Evolutionary conservation across 352 stramenopile genomes (phyloP).

Genomic region (Globisporangium spinosum): DNA sequence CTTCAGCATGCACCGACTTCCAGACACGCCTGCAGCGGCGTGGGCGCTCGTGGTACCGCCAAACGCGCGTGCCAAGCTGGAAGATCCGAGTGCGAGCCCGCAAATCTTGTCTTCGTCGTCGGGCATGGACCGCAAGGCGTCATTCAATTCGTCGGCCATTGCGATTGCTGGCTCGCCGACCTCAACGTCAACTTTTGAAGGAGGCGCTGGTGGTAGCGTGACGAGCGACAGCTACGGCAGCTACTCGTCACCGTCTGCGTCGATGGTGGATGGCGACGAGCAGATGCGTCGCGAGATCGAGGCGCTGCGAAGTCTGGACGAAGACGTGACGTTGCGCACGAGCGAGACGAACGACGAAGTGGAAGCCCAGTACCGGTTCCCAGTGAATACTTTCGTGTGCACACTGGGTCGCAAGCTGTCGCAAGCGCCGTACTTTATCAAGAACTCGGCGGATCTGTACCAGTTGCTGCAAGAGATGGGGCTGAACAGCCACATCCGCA

Average conservation of each 20-base stretch:
- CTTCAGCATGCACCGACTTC: slow-evolving; percentile 67
- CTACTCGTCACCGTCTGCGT: slow-evolving; percentile 14
- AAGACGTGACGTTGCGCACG: slow-evolving; percentile 20
- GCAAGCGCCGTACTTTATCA: slow-evolving; percentile 84
- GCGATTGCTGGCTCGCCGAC: slow-evolving; percentile 7
- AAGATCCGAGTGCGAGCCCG: slow-evolving; percentile 28
- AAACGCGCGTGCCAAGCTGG: slow-evolving; percentile 53
- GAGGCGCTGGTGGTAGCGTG: slow-evolving; percentile 15
- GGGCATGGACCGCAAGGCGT: slow-evolving; percentile 3
- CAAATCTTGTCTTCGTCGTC: slow-evolving; percentile 10
- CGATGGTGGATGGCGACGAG: slow-evolving; percentile 19
- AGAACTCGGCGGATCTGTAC: slow-evolving; percentile 83
- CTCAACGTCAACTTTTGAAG: slow-evolving; percentile 8
- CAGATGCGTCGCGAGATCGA: slow-evolving; percentile 20
- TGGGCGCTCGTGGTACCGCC: slow-evolving; percentile 77
- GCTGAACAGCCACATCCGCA: slow-evolving; percentile 74
- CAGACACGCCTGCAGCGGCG: slow-evolving; percentile 65
- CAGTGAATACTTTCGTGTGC: slow-evolving; percentile 84
- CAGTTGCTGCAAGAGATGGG: slow-evolving; percentile 83
- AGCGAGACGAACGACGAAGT: slow-evolving; percentile 31
- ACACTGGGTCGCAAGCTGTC: slow-evolving; percentile 78
- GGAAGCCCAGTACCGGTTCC: slow-evolving; percentile 61
- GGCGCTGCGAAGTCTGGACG: slow-evolving; percentile 18
- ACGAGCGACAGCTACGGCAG: slow-evolving; percentile 18
- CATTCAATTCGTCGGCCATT: slow-evolving; percentile 10